Conservation (phyloP, 495 filamentous ascomycete species). For the Tuber indicum region DNA sequence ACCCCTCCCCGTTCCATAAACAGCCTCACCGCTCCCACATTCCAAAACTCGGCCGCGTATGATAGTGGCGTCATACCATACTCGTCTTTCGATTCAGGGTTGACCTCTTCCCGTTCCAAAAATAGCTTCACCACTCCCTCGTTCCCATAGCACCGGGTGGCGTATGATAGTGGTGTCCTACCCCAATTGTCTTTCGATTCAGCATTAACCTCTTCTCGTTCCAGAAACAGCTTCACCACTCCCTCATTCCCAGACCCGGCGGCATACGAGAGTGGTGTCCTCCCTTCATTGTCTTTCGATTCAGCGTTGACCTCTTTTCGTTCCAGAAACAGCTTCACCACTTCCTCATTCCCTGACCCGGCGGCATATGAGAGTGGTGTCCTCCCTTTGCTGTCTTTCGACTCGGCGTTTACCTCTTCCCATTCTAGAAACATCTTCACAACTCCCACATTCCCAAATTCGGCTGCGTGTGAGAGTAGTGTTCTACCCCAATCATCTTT, state of each 20-base stretch:
- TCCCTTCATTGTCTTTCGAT: slow-evolving; percentile 11
- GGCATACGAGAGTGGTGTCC: slow-evolving; percentile 22
- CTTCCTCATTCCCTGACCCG: slow-evolving; percentile 40
- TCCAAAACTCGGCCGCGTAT: slow-evolving; percentile 35
- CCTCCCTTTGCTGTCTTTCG: slow-evolving; percentile 15
- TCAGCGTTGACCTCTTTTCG: slow-evolving; percentile 15
- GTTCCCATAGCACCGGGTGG: slow-evolving; percentile 4
- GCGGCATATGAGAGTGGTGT: slow-evolving; percentile 46
- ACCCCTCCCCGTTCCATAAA: slow-evolving; percentile 32
- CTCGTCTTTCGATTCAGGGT: slow-evolving; percentile 10
- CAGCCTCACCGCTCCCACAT: slow-evolving; percentile 28
- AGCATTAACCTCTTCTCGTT: slow-evolving; percentile 2
- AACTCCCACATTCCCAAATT: slow-evolving; percentile 41
- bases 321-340: slow-evolving; percentile 30
- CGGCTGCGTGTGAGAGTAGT: slow-evolving; percentile 44
- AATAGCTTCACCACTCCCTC: slow-evolving; percentile 36
- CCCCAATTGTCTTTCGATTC: not conserved
- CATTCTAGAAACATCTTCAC: slow-evolving; percentile 20
- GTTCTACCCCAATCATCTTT: slow-evolving; percentile 38
- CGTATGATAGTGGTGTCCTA: too few relatives aligned
- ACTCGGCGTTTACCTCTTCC: slow-evolving; percentile 10
- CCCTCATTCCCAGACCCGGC: slow-evolving; percentile 37
- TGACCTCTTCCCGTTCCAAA: slow-evolving; percentile 7
- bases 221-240: slow-evolving; percentile 40
- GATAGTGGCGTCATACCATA: slow-evolving; percentile 39